A percentile compares a stretch with the other conserved stretches of the same genome.
Conservation (phyloP, 768 basidiomycete genomes). For the Cytidiella melzeri region DNA sequence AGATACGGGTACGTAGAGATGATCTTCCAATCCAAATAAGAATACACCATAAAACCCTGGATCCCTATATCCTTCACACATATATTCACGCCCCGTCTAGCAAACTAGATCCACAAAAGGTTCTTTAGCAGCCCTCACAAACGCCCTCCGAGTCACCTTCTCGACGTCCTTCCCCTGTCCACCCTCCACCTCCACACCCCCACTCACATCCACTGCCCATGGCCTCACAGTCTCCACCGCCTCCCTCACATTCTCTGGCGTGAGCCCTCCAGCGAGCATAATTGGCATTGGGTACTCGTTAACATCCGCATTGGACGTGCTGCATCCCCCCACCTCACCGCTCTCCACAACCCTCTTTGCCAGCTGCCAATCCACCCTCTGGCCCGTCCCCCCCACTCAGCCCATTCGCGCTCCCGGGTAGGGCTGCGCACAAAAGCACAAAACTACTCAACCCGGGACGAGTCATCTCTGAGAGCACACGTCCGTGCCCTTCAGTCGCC, state of each 20-base stretch:
- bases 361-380: constrained; percentile 73
- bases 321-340: constrained; percentile 45
- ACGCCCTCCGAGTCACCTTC: constrained; percentile 53
- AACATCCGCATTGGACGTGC: constrained; percentile 1
- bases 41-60: not conserved
- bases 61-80: too few species aligned
- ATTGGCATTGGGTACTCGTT: constrained; percentile 30
- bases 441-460: constrained; percentile 71
- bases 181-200: constrained; percentile 74
- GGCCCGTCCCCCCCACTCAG: constrained; percentile 83
- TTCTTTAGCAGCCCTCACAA: constrained; percentile 47
- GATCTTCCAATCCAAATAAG: too few species aligned
- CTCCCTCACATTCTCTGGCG: constrained; percentile 61
- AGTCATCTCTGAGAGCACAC: constrained; percentile 55
- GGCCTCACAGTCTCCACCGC: constrained; percentile 68
- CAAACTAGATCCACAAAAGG: too few species aligned
- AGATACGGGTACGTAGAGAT: too few species aligned
- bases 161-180: constrained; percentile 56
- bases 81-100: too few species aligned
- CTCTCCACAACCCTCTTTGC: constrained; percentile 62
- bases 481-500: constrained; percentile 29
- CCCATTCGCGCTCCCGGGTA: constrained; percentile 45
- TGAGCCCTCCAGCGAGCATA: constrained; percentile 89
- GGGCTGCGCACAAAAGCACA: constrained; percentile 69
- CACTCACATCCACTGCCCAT: constrained; percentile 93